These are phyloP conservation scores for Beauveria rudraprayagi DNA, from an alignment of 2,329 filamentous ascomycete species.

Conservation along the genomic window DNA sequence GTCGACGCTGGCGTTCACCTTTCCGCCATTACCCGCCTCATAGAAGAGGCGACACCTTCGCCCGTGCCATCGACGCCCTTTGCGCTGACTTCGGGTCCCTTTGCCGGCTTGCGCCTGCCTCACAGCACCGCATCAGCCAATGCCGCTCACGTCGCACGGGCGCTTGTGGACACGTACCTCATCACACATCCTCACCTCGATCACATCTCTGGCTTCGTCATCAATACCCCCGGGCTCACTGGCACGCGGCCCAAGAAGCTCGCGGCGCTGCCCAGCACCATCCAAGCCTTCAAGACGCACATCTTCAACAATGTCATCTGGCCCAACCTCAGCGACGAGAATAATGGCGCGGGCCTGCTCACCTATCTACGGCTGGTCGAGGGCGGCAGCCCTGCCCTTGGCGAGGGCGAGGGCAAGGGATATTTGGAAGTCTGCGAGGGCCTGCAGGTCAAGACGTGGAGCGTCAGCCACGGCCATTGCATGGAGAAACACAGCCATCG, in stretches of 20 bases:
- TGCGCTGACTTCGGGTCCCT: slow-evolving; percentile 61
- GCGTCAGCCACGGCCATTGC: slow-evolving; percentile 84
- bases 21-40: slow-evolving; percentile 70
- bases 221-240: slow-evolving; percentile 84
- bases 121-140: slow-evolving; percentile 63
- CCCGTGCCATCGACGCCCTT: slow-evolving; percentile 33
- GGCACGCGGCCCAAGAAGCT: slow-evolving; percentile 76
- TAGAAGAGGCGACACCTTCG: slow-evolving; percentile 48
- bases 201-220: slow-evolving; percentile 82
- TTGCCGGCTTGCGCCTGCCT: slow-evolving; percentile 68
- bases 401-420: slow-evolving; percentile 69
- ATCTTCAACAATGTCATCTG: slow-evolving; percentile 98
- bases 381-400: slow-evolving; percentile 77
- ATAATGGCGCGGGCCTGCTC: slow-evolving; percentile 84
- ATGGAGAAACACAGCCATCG: slow-evolving; percentile 65
- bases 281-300: slow-evolving; percentile 83
- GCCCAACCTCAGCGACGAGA: slow-evolving; percentile 95
- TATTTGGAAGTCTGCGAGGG: slow-evolving; percentile 87
- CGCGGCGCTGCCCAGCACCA: slow-evolving; percentile 80
- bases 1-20: slow-evolving; percentile 91
- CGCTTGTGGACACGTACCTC: slow-evolving; percentile 78
- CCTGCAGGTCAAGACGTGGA: slow-evolving; percentile 79
- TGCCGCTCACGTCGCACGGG: slow-evolving; percentile 68
- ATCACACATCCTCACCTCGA: slow-evolving; percentile 98
- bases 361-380: slow-evolving; percentile 85